Evolutionary conservation across 2,329 filamentous ascomycete genomes (phyloP).

Genomic region (Colletotrichum somersetense): DNA sequence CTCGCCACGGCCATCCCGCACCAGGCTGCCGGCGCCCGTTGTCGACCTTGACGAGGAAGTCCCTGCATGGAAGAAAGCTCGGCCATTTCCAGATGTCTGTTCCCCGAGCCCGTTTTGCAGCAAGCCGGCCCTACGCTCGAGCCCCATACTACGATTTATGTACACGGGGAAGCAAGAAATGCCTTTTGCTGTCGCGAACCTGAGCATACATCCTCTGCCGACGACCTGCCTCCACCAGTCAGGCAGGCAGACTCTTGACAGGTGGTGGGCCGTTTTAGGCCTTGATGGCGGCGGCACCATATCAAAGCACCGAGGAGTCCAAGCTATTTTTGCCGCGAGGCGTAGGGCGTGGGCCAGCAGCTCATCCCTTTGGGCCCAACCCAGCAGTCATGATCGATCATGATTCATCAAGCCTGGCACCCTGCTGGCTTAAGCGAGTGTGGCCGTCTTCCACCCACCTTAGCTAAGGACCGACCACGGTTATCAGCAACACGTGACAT

Average conservation of each 20-base stretch:
- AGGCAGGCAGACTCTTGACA: background rate
- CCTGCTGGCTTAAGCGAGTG: conserved; percentile 27
- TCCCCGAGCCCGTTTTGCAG: conserved; percentile 31
- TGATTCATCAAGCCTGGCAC: conserved; percentile 39
- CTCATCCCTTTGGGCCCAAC: conserved; percentile 13
- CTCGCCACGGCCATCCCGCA: conserved; percentile 21
- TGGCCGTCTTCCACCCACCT: conserved; percentile 13
- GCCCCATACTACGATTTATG: background rate
- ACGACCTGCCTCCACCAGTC: background rate
- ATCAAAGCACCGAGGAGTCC: background rate
- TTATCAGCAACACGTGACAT: conserved; percentile 21
- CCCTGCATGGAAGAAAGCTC: conserved; percentile 37
- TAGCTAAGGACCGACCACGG: conserved; percentile 22
- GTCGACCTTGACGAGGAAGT: conserved; percentile 30
- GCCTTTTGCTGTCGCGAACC: background rate
- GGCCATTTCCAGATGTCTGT: conserved; percentile 33
- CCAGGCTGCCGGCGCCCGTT: conserved; percentile 20
- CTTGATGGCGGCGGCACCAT: background rate
- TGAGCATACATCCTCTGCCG: background rate
- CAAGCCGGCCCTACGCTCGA: conserved; percentile 9
- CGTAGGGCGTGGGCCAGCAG: background rate
- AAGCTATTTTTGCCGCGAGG: background rate
- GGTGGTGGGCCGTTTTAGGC: conserved; percentile 4
- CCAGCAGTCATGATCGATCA: conserved; percentile 12
- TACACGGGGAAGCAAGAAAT: background rate